Percentiles rank a stretch among this genome's conserved stretches.
Evolutionary conservation across 352 stramenopile genomes (phyloP).

Genomic region (Phytopythium delawarense): DNA sequence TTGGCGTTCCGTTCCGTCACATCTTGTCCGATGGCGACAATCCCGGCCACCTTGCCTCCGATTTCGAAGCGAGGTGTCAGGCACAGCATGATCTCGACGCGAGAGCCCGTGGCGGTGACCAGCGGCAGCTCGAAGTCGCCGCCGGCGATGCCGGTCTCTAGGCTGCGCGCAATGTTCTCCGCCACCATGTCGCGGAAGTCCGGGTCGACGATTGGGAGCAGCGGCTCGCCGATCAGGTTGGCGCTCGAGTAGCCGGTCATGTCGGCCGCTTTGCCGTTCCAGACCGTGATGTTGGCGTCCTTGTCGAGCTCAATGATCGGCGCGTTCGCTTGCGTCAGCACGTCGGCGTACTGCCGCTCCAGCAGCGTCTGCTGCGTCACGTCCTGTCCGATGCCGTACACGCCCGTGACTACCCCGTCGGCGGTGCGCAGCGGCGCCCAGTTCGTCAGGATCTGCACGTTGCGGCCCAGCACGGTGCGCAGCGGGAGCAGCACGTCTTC

Average conservation of each 20-base stretch:
- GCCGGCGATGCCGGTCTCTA: conserved; percentile 35
- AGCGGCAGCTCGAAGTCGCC: conserved; percentile 51
- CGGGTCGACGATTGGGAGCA: conserved; percentile 46
- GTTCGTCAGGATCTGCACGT: conserved; percentile 46
- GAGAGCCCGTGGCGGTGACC: conserved; percentile 38
- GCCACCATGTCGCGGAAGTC: conserved; percentile 43
- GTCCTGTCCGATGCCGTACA: conserved; percentile 58
- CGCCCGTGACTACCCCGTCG: conserved; percentile 37
- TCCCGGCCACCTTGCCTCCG: conserved; percentile 31
- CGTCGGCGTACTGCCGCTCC: conserved; percentile 54
- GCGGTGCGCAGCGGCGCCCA: conserved; percentile 42
- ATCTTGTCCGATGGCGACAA: conserved; percentile 63
- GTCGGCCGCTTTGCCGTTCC: conserved; percentile 54
- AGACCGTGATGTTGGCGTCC: conserved; percentile 64
- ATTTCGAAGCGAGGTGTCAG: conserved; percentile 50
- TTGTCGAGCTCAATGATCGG: conserved; percentile 78
- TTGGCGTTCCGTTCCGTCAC: conserved; percentile 66
- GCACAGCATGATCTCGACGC: conserved; percentile 53
- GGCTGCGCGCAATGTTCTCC: conserved; percentile 44
- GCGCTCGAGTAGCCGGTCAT: conserved; percentile 48
- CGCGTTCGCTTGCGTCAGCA: conserved; percentile 78
- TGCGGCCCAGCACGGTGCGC: conserved; percentile 35
- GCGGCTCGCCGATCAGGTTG: conserved; percentile 45
- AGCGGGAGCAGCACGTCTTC: conserved; percentile 48
- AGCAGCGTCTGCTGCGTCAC: conserved; percentile 51